phyloP scores from a whole-genome alignment of 108 stramenopile species.

The Fistulifera solaris region DNA sequence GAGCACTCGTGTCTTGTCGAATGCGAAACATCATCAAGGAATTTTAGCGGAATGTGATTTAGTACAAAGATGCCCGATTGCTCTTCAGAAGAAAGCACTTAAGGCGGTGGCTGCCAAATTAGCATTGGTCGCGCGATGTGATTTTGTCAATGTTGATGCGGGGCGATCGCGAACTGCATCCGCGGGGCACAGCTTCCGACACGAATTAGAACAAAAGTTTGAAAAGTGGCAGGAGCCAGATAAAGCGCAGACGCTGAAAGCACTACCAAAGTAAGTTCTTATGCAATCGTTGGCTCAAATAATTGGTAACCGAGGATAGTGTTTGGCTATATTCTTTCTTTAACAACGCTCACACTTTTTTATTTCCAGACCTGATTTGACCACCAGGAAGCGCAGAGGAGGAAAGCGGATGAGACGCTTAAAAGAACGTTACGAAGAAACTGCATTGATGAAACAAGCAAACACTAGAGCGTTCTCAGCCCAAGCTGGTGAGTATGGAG shows the following conservation, averaged over 20 bases:
- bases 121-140: conserved; percentile 63
- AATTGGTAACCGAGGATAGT: background rate
- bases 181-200: conserved; percentile 44
- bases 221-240: conserved; percentile 91
- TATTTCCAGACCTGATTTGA: conserved; percentile 59
- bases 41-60: conserved; percentile 78
- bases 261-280: conserved; percentile 87
- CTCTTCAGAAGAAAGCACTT: conserved; percentile 70
- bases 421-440: conserved; percentile 93
- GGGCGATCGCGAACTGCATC: conserved; percentile 37
- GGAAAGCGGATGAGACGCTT: conserved; percentile 84
- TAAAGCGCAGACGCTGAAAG: conserved; percentile 81
- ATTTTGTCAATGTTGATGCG: conserved; percentile 68
- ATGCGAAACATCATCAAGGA: conserved; percentile 62
- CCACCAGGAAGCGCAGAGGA: conserved; percentile 86
- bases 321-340: conserved; percentile 2
- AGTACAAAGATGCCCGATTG: conserved; percentile 50
- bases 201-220: conserved; percentile 69
- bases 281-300: no score
- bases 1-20: conserved; percentile 19
- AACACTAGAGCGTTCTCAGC: conserved; percentile 80
- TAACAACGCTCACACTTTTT: background rate
- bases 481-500: conserved; percentile 86
- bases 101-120: conserved; percentile 85
- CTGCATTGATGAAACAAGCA: conserved; percentile 89